A percentile compares a stretch with the other conserved stretches of the same genome.
Conservation (phyloP, 768 basidiomycete genomes). For the Mycena sanguinolenta region DNA sequence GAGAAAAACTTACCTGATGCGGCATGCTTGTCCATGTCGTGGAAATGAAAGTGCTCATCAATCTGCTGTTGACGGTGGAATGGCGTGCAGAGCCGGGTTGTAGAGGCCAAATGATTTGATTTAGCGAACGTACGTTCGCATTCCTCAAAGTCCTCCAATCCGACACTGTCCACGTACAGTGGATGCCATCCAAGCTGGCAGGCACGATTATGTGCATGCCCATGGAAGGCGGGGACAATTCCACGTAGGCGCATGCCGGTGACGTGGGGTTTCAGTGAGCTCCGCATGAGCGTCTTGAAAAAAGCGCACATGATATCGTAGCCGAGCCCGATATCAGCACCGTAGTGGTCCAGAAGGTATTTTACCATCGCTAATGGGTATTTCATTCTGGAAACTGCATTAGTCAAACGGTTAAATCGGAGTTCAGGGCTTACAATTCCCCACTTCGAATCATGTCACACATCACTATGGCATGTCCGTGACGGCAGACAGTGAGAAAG, state of each 20-base stretch:
- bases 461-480: constrained; percentile 41
- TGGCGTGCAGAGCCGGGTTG: constrained; percentile 34
- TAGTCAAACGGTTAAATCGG: not conserved
- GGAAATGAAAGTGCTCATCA: too few relatives aligned
- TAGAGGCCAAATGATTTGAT: constrained; percentile 44
- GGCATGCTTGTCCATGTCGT: not conserved
- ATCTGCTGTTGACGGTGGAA: constrained; percentile 36
- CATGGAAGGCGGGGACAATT: not conserved
- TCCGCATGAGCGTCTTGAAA: constrained; percentile 38
- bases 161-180: too few relatives aligned
- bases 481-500: too few relatives aligned
- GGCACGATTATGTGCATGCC: too few relatives aligned
- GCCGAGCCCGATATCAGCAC: constrained; percentile 29
- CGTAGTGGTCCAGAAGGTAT: constrained; percentile 35
- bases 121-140: constrained; percentile 43
- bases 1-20: not conserved
- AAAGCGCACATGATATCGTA: too few relatives aligned
- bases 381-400: constrained; percentile 35
- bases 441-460: constrained; percentile 47
- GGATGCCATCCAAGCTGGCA: too few relatives aligned
- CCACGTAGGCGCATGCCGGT: constrained; percentile 17
- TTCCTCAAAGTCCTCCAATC: too few relatives aligned
- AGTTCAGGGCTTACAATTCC: constrained; percentile 38
- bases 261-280: constrained; percentile 35
- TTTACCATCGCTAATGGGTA: constrained; percentile 45